Base-by-base conservation (phyloP, 2,329 filamentous ascomycete species). In the Arthroderma sp. region DNA sequence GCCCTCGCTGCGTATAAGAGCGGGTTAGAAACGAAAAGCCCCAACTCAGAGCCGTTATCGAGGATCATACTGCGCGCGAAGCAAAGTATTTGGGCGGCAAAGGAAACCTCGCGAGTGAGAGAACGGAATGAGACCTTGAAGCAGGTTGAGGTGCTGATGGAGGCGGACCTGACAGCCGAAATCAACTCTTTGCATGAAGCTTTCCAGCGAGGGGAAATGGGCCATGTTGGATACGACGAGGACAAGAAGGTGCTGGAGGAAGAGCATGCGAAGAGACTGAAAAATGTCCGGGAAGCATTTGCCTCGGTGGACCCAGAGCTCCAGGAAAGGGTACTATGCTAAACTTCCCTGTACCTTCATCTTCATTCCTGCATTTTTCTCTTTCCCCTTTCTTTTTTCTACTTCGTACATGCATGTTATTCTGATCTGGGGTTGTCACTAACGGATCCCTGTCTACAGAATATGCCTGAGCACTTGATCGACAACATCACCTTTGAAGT, bases 31-130 rank as follows among this genome's bases (percentile, higher is more conserved):
- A 77, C 75, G 19, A 79, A 81, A 66, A 86, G 84, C 67, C 81
- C 80, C 59, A 86, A 85, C 38, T 80, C 91, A 0, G 77, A 81
- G 21, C 80, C 84, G 21, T 82, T 95, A 47, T 90, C 87, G 0
- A 76, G 78, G 15, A 80, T 87, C 15, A 87, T 96, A 0, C 76
- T 95, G 21, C 78, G 79, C 58, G 89, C 88, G 66, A 95, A 94
- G 72, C 91, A 91, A 71, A 84, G 85, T 61, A 82, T 87, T 39
- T 97, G 93, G 88, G 87, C 91, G 37, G 79, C 82, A 9, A 76
- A 77, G 62, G 91, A 97, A 65, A 70, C 65, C 19, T 65, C 68
- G 56, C 65, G 75, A 35, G 65, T 78, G 44, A 69, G 74, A 53
- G 76, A 73, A 63, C 72, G 75, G 72, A 69, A 73, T 58, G 69